Base-by-base conservation (phyloP, 2,329 filamentous ascomycete species). In the Diaporthe ampelina region DNA sequence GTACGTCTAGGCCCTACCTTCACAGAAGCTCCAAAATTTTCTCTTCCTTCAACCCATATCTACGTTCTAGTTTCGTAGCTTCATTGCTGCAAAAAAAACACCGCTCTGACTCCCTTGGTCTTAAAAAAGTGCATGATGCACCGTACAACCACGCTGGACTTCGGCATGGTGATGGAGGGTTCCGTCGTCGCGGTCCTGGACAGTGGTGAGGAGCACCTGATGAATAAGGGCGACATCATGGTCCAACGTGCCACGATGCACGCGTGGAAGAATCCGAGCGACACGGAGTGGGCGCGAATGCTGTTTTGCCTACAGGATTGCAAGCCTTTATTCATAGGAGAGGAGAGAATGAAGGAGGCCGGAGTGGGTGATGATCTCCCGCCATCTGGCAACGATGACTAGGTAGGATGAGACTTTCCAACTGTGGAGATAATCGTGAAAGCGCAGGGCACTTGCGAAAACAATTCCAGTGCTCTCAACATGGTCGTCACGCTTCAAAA, bases 221-320 rank as follows among this genome's bases (percentile, higher is more conserved):
- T 89, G 81, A 80, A 82, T 71, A 80, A 82, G 37, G 88, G 88
- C 1, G 87, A 89, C 77, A 80, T 87, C 29, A 82, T 83, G 21
- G 83, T 89, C 24, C 87, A 89, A 79, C 80, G 87, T 50, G 86
- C 81, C 7, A 87, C 86, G n/a, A 84, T 84, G 80, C 86, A 88
- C 78, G 82, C 79, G n/a, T 86, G 84, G 84, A 78, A 78, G 40
- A 86, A 85, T 74, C 77, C 56, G 65, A 84, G 79, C 71, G 74
- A 81, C 50, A 85, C 81, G 0, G 82, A 84, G 61, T 86, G 85
- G 85, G 81, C 83, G 21, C 78, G 86, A 40, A 81, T 87, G 79
- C 76, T 78, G 78, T 78, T 86, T 81, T 73, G 70, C 21, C 68
- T 84, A 56, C 76, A 80, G 73, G 81, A 80, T n/a, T 70, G 73